Percentiles rank a stretch among this genome's conserved stretches.
Evolutionary conservation across 495 filamentous ascomycete genomes (phyloP).

Genomic region (Paragyromitra xinjiangensis): DNA sequence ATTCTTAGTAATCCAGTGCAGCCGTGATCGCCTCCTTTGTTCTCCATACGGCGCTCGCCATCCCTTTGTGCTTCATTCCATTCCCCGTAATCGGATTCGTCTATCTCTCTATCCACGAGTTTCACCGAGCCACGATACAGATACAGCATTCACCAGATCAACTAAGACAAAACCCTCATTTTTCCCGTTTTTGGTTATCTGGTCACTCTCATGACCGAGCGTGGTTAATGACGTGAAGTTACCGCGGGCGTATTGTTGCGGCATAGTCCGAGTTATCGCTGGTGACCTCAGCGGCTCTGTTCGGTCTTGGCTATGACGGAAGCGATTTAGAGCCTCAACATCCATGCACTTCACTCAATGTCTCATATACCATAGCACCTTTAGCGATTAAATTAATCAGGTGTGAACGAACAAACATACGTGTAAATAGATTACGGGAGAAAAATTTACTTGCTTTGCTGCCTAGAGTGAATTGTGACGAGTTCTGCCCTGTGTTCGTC

Average conservation of each 20-base stretch:
- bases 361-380: background rate
- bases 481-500: no score
- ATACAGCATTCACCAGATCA: background rate
- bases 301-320: conserved; percentile 35
- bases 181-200: background rate
- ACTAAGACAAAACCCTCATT: background rate
- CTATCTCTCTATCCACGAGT: background rate
- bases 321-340: conserved; percentile 23
- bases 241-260: no score
- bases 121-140: background rate
- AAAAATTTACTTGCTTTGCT: no score
- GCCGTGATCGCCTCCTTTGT: background rate
- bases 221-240: conserved; percentile 11
- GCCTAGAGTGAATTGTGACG: no score
- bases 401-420: no score
- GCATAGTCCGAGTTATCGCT: conserved; percentile 6
- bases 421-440: no score
- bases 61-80: background rate
- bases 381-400: background rate
- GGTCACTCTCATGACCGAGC: background rate
- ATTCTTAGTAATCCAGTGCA: background rate
- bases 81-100: background rate
- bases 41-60: background rate
- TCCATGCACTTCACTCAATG: background rate
- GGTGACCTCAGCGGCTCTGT: conserved; percentile 17